Base-by-base conservation (phyloP, 768 basidiomycete species). In the Termitomyces sp. region DNA sequence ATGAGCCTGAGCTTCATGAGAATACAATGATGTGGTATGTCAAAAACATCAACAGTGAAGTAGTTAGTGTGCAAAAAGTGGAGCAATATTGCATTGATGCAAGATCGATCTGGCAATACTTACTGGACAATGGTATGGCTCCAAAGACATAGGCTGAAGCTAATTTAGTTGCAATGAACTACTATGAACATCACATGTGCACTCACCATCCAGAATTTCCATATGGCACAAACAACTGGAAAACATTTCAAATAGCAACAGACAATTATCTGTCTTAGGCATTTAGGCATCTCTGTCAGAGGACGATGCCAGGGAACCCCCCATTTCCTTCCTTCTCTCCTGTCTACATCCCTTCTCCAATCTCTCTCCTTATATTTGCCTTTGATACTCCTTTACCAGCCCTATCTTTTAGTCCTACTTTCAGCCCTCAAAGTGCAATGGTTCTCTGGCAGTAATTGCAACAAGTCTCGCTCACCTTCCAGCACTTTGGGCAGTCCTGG, bases 201-300 rank as follows among this genome's bases (percentile, higher is more conserved):
- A 32, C 14, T 14, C 26, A 13, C 24, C 44, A 51, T 40, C 59
- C 50, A 4, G 36, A 47, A 32, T 22, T 56, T 27, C 46, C 55
- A 12, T 60, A 60, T 30, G 51, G 55, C n/a, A 39, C 27, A 26
- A 55, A 60, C 16, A 60, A 60, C 16, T 60, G 55, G 55, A 60
- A 60, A 16, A 34, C 45, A 2, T 50, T 56, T 22, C 40, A 45
- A 33, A 53, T 60, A 12, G 48, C 55, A n/a, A 59, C 30, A 8
- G 40, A 59, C n/a, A 55, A 55, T 27, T 59, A 59, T 30, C 6
- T 32, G 1, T 59, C 53, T 1, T 59, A 48, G 58, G 42, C 42
- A 9, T 12, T 13, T 16, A 32, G 43, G 8, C 57, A 58, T 26
- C 14, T 46, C n/a, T 36, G 20, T 18, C 33, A 18, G n/a, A n/a